Evolutionary conservation across 208 protist genomes (phyloP).

Genomic region (Wallacemonas sp.): DNA sequence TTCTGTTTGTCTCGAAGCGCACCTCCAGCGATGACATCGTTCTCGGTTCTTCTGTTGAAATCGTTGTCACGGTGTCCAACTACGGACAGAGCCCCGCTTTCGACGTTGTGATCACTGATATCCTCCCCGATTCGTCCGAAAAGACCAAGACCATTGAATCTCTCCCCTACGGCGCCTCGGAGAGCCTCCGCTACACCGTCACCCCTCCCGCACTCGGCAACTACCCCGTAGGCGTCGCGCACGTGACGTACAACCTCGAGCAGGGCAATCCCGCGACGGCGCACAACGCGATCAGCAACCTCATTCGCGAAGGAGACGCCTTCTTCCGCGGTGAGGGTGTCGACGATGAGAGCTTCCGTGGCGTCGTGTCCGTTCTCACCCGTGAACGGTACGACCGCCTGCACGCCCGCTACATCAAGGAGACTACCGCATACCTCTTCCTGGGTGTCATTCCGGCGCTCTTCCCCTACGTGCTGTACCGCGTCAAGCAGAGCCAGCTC

Average conservation of each 20-base stretch:
- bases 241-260: constrained; percentile 75
- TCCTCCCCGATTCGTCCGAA: constrained; percentile 49
- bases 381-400: constrained; percentile 82
- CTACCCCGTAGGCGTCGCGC: constrained; percentile 61
- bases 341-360: constrained; percentile 85
- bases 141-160: constrained; percentile 50
- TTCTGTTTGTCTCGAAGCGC: constrained; percentile 82
- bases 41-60: constrained; percentile 69
- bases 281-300: constrained; percentile 67
- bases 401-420: constrained; percentile 72
- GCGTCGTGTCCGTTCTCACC: constrained; percentile 79
- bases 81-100: constrained; percentile 77
- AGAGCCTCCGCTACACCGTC: constrained; percentile 77
- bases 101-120: constrained; percentile 67
- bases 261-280: constrained; percentile 50
- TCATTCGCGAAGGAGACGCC: constrained; percentile 78
- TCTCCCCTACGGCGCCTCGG: constrained; percentile 57
- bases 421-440: constrained; percentile 78
- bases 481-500: constrained; percentile 71
- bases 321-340: constrained; percentile 71
- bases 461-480: constrained; percentile 81
- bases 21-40: constrained; percentile 74
- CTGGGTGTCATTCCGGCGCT: constrained; percentile 71
- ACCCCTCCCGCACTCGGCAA: constrained; percentile 62
- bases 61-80: constrained; percentile 76